Evolutionary conservation across 75 land plant species (phyloP).

Genomic region (Gnetum montanum): DNA sequence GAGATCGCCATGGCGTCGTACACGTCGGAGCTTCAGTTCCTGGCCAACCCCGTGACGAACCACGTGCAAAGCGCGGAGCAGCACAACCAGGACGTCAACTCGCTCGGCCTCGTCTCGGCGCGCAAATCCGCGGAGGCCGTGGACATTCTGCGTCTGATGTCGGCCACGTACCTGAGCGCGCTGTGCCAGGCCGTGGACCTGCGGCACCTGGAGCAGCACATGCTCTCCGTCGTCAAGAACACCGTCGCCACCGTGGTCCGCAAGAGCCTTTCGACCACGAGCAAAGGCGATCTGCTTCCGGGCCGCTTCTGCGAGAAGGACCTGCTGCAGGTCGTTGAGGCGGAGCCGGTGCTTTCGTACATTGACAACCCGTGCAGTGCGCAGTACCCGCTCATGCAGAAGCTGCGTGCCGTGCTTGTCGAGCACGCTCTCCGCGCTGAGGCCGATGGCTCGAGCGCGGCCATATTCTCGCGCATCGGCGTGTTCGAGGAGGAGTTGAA

Average conservation of each 20-base stretch:
- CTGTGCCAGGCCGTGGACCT: conserved; percentile 59
- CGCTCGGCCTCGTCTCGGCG: conserved; percentile 44
- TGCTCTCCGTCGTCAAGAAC: conserved; percentile 33
- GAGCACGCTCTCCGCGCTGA: conserved; percentile 34
- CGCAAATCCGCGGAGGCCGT: conserved; percentile 49
- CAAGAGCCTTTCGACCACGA: conserved; percentile 20
- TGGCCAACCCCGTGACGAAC: conserved; percentile 43
- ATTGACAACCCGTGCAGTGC: conserved; percentile 43
- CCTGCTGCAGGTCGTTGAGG: conserved; percentile 33
- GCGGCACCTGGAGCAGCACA: conserved; percentile 53
- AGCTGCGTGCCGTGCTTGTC: conserved; percentile 46
- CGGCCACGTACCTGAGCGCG: conserved; percentile 36
- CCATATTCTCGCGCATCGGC: conserved; percentile 30
- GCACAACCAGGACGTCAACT: conserved; percentile 61
- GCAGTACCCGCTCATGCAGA: conserved; percentile 37
- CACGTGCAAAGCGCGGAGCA: conserved; percentile 58
- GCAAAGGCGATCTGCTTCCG: conserved; percentile 28
- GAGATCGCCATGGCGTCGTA: conserved; percentile 57
- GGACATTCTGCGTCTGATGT: conserved; percentile 51
- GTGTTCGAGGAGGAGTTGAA: conserved; percentile 40
- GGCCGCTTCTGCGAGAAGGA: conserved; percentile 49
- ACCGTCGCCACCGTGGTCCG: conserved; percentile 36
- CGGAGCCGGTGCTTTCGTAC: conserved; percentile 32
- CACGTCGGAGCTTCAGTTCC: conserved; percentile 46
- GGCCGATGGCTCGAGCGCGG: conserved; percentile 8